Base-by-base conservation (phyloP, 176 grass and related monocot species). In the Puccinellia tenuiflora region DNA sequence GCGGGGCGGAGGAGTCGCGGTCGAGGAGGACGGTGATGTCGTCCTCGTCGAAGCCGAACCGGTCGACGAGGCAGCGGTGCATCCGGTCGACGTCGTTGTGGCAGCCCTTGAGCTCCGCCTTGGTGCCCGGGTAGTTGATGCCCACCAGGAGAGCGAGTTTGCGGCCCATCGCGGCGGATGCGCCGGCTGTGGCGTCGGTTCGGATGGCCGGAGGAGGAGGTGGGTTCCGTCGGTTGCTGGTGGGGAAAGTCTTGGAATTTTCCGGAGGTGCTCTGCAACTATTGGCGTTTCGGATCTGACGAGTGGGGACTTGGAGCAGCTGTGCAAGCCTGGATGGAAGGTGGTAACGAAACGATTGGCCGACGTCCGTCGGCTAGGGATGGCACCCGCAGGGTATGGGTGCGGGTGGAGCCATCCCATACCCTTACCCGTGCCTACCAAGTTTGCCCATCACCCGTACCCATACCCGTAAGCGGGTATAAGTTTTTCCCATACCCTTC, bases 41-140 rank as follows among this genome's bases (percentile, higher is more conserved):
- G 11, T 66, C 76, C 61, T 96, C 89, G 25, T 79, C 79, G 85
- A 98, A 95, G 30, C 85, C 93, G 85, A 91, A 98, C n/a, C 87
- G 83, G 8, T 98, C 82, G 66, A 98, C 15, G 51, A 98, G 87
- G 85, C 86, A 86, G 21, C 79, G 79, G 83, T 85, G 85, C 93
- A 95, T 98, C 76, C 96, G 93, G 76, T 88, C 84, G 7, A 98
- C 93, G 39, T 98, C 96, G 87, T 98, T 98, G 87, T 93, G 84
- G 91, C 93, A 98, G 26, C 96, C 96, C 88, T 90, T 90, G 48
- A 98, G 90, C 87, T 98, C 96, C 0, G 96, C 96, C 79, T 93
- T 95, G 47, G 96, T 98, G 77, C 91, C 93, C 17, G 93, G 87
- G 83, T 96, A 98, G 89, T 98, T 98, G 93, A 88, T 88, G 22